These are phyloP conservation scores for Vickermania spadyakhi DNA, from an alignment of 208 protist genomes.

Conservation along the genomic window DNA sequence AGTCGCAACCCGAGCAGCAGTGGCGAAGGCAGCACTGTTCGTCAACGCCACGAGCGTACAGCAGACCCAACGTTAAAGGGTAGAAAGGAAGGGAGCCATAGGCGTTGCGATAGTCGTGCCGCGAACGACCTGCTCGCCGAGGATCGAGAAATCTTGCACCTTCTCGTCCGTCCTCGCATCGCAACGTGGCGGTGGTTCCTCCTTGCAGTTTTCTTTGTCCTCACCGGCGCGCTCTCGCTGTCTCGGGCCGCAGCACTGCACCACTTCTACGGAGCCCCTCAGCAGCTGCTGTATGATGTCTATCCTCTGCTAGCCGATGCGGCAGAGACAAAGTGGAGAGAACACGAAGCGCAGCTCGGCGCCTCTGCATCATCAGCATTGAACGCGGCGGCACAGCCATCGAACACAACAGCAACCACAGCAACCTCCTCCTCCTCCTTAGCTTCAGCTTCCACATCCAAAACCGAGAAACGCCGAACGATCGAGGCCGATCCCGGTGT, in stretches of 20 bases:
- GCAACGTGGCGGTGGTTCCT: constrained; percentile 4
- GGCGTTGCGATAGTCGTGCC: neutral
- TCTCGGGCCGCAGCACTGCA: constrained; percentile 54
- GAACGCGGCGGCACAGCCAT: no score
- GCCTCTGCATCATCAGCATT: no score
- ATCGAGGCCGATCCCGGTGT: no score
- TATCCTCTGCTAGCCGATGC: constrained; percentile 33
- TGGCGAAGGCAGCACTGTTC: no score
- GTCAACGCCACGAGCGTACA: neutral
- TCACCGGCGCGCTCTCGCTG: constrained; percentile 42
- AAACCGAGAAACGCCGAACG: no score
- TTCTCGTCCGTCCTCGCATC: neutral
- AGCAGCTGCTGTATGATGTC: constrained; percentile 50
- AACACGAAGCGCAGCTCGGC: neutral
- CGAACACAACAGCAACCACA: no score
- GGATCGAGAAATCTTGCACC: neutral
- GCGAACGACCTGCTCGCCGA: neutral
- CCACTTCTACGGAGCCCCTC: constrained; percentile 64
- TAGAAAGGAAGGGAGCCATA: neutral
- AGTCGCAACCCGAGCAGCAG: neutral
- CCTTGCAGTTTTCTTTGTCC: constrained; percentile 24
- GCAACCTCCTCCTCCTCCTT: no score
- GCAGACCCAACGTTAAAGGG: neutral
- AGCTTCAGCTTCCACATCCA: no score
- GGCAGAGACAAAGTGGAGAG: constrained; percentile 8